Base-by-base conservation (phyloP, 208 protist genomes). In the Leishmania tropica region DNA sequence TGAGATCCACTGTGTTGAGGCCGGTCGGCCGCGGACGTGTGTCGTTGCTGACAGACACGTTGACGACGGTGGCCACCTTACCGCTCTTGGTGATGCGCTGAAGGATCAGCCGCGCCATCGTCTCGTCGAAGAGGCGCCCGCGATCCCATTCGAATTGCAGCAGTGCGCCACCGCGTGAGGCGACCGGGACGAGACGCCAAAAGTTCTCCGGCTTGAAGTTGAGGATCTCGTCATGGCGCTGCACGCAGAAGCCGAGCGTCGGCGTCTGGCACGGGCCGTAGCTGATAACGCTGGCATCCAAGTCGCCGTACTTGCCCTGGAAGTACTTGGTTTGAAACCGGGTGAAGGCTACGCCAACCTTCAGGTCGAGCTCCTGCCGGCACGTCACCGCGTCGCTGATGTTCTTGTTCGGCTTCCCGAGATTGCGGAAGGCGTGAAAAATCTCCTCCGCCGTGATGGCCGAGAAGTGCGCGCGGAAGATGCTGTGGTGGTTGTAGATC, bases 221-320 rank as follows among this genome's bases (percentile, higher is more conserved):
- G 35, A 97, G 76, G 51, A 98, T 98, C 74, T 97, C 92, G 71
- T 98, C 95, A 80, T 99, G 94, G 65, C 97, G 88, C 83, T 98
- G 87, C 48, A 99, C 97, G 79, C 92, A 94, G 86, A 99, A 99
- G 56, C 90, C 96, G 24, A 99, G 90, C 74, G 98, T 99, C 10
- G 98, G 98, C 2, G 97, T 99, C 87, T 99, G 98, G 80, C 98
- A 99, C 0, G 98, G 98, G n/a, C 98, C 98, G 89, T 99, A 99
- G 88, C 93, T 97, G 62, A 98, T 91, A 68, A 98, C 93, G 76
- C 86, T 96, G 4, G 96, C 91, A 70, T 97, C 94, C 17, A 97
- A 86, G 87, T 97, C 89, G 40, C 94, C 94, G 87, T 98, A 99
- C 80, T 96, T 94, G 78, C 93, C 88, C 79, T 95, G 90, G 79